Conservation (phyloP, 2,329 filamentous ascomycete species). For the Penicillium olsonii region DNA sequence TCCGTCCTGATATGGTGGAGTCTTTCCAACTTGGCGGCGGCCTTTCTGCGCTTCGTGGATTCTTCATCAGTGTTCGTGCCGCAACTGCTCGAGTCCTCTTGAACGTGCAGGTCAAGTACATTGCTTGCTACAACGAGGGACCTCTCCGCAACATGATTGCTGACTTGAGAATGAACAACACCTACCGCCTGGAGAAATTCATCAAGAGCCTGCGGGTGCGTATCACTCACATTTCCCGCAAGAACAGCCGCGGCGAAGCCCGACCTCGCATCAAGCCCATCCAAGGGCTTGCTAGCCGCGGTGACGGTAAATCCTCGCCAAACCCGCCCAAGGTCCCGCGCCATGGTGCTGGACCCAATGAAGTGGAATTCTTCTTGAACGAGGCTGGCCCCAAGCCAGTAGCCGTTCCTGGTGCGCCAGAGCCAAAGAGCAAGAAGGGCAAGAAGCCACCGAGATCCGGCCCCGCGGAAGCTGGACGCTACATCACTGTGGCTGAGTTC, state of each 20-base stretch:
- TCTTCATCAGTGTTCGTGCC: slow-evolving; percentile 62
- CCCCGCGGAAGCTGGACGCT: slow-evolving; percentile 37
- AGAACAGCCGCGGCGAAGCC: slow-evolving; percentile 33
- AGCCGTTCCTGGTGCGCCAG: slow-evolving; percentile 3
- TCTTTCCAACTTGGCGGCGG: slow-evolving; percentile 49
- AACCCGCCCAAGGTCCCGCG: slow-evolving; percentile 39
- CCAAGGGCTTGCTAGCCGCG: slow-evolving; percentile 43
- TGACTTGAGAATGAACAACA: slow-evolving; percentile 19
- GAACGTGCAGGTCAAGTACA: slow-evolving; percentile 64
- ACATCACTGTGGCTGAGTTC: slow-evolving; percentile 56
- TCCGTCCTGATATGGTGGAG: slow-evolving; percentile 36
- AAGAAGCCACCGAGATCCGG: slow-evolving; percentile 30
- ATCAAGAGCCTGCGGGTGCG: slow-evolving; percentile 45
- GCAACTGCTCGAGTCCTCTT: slow-evolving; percentile 60
- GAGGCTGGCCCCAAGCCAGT: slow-evolving; percentile 18
- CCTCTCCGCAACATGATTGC: slow-evolving; percentile 43
- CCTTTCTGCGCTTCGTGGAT: slow-evolving; percentile 61
- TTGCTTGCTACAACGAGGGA: slow-evolving; percentile 58
- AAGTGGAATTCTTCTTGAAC: slow-evolving; percentile 58
- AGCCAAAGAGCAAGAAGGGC: slow-evolving; percentile 31
- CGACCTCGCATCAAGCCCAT: slow-evolving; percentile 50
- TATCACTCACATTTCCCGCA: slow-evolving; percentile 43
- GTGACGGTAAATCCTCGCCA: slow-evolving; percentile 36
- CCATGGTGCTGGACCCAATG: slow-evolving; percentile 51
- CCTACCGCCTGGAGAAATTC: slow-evolving; percentile 31